Evolutionary conservation across 352 stramenopile genomes (phyloP).

Genomic region (Globisporangium emineosum): DNA sequence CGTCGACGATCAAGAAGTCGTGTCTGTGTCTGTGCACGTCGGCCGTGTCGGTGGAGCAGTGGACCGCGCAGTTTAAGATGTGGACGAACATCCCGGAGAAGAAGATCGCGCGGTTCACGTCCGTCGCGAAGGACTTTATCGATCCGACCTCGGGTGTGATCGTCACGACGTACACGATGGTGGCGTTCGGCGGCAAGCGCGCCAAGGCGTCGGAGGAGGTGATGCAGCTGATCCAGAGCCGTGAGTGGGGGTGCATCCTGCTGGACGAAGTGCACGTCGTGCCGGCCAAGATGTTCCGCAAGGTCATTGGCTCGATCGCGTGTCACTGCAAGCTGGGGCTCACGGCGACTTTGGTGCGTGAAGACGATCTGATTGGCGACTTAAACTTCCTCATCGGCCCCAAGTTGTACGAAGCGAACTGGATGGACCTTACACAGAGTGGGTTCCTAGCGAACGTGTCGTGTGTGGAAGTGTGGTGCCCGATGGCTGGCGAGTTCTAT

Average conservation of each 20-base stretch:
- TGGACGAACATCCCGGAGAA: slow-evolving; percentile 94
- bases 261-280: slow-evolving; percentile 98
- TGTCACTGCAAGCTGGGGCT: slow-evolving; percentile 98
- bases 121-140: slow-evolving; percentile 80
- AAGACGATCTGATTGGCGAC: slow-evolving; percentile 98
- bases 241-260: slow-evolving; percentile 98
- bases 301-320: slow-evolving; percentile 92
- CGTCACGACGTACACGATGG: slow-evolving; percentile 98
- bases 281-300: slow-evolving; percentile 98
- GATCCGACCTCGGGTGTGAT: slow-evolving; percentile 88
- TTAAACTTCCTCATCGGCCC: slow-evolving; percentile 99
- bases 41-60: slow-evolving; percentile 97
- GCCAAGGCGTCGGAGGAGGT: slow-evolving; percentile 91
- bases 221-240: slow-evolving; percentile 95
- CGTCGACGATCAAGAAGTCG: slow-evolving; percentile 97
- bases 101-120: slow-evolving; percentile 85
- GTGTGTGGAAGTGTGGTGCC: slow-evolving; percentile 99
- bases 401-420: slow-evolving; percentile 97
- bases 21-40: slow-evolving; percentile 98
- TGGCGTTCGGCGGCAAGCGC: slow-evolving; percentile 91
- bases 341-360: slow-evolving; percentile 98
- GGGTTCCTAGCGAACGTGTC: slow-evolving; percentile 97
- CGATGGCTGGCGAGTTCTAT: slow-evolving; percentile 99
- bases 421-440: slow-evolving; percentile 98
- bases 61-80: slow-evolving; percentile 98